Conservation (phyloP, 139 green algal genomes). For the Chlamydomonas schloesseri region DNA sequence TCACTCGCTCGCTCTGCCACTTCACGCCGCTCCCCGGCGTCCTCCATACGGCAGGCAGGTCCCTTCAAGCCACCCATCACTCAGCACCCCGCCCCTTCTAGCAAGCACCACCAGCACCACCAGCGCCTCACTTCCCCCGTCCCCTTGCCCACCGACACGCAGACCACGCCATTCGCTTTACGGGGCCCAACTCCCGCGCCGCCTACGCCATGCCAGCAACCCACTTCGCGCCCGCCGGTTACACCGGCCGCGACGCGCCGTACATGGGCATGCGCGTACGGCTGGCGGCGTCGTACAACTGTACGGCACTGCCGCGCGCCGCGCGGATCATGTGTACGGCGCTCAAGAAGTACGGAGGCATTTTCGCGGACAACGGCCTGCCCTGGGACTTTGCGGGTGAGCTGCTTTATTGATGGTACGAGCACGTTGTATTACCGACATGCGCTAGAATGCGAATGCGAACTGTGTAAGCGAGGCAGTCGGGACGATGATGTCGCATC, state of each 20-base stretch:
- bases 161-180: slow-evolving; percentile 57
- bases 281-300: slow-evolving; percentile 38
- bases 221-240: slow-evolving; percentile 23
- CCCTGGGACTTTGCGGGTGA: slow-evolving; percentile 47
- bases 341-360: slow-evolving; percentile 50
- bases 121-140: too few species aligned
- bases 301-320: not conserved
- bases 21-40: too few species aligned
- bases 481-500: too few species aligned
- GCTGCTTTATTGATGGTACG: not conserved
- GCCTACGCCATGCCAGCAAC: slow-evolving; percentile 46
- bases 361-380: slow-evolving; percentile 57
- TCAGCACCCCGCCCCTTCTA: too few species aligned
- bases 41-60: too few species aligned
- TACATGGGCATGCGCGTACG: slow-evolving; percentile 57
- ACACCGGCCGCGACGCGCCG: slow-evolving; percentile 21
- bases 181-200: slow-evolving; percentile 15
- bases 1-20: too few species aligned
- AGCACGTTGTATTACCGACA: not conserved
- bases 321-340: slow-evolving; percentile 42
- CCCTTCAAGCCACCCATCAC: too few species aligned
- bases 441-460: too few species aligned
- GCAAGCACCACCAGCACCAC: too few species aligned
- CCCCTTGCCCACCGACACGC: too few species aligned
- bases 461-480: too few species aligned